A percentile compares a stretch with the other conserved stretches of the same genome.
These are phyloP conservation scores for Lactarius akahatsu DNA, from an alignment of 768 basidiomycete genomes.

Conservation along the genomic window DNA sequence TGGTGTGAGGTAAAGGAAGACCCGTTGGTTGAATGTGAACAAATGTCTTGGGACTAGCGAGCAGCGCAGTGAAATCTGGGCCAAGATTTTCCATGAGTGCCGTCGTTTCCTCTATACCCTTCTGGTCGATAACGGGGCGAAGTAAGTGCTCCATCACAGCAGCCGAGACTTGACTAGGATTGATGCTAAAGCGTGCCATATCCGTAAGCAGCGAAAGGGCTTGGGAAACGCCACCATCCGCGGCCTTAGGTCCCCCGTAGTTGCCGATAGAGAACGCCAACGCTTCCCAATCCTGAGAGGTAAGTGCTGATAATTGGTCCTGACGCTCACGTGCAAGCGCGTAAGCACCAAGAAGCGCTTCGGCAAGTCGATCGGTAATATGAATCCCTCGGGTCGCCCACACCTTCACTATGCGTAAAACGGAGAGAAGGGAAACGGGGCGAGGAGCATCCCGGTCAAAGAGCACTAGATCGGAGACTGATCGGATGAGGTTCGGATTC, in stretches of 20 bases:
- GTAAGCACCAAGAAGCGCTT: constrained; percentile 48
- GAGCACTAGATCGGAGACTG: constrained; percentile 19
- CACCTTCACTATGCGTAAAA: constrained; percentile 39
- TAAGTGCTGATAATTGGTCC: constrained; percentile 37
- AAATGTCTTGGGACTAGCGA: constrained; percentile 2
- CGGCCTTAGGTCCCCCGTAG: constrained; percentile 21
- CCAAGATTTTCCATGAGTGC: constrained; percentile 25
- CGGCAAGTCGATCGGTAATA: constrained; percentile 38
- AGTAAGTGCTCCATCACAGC: constrained; percentile 17
- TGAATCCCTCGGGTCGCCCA: constrained; percentile 38
- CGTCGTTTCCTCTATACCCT: constrained; percentile 13
- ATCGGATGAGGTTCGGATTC: constrained; percentile 21
- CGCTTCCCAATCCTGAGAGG: constrained; percentile 45
- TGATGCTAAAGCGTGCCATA: constrained; percentile 16
- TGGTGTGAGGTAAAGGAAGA: constrained; percentile 18
- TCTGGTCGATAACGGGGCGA: constrained; percentile 18
- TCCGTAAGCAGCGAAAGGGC: constrained; percentile 27
- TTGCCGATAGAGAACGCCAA: constrained; percentile 42
- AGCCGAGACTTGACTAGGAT: constrained; percentile 19
- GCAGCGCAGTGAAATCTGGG: constrained; percentile 43
- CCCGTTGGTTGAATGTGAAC: constrained; percentile 15
- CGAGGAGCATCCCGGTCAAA: constrained; percentile 21
- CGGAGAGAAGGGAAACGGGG: constrained; percentile 21
- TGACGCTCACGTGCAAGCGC: constrained; percentile 36
- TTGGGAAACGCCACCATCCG: constrained; percentile 26